Evolutionary conservation across 2,329 filamentous ascomycete genomes (phyloP).

Genomic region (Pseudocercospora cruenta): DNA sequence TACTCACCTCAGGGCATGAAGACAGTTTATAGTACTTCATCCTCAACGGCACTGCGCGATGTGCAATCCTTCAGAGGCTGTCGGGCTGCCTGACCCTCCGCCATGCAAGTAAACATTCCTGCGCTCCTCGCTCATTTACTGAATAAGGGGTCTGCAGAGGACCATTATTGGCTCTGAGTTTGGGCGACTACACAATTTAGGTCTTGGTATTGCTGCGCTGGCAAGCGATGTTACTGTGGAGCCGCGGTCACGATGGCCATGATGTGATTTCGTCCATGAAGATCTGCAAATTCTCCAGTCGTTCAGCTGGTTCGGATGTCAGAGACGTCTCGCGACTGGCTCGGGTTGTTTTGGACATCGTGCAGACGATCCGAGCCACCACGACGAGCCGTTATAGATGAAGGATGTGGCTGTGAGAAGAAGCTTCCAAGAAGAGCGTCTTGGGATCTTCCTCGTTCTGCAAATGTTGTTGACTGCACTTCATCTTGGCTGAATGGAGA

Average conservation of each 20-base stretch:
- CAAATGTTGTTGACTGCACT: background rate
- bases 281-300: background rate
- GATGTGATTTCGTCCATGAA: background rate
- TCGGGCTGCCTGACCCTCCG: background rate
- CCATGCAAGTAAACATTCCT: background rate
- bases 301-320: background rate
- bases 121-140: background rate
- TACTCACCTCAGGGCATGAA: background rate
- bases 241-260: conserved; percentile 1
- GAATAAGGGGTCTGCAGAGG: background rate
- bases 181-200: background rate
- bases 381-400: background rate
- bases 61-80: background rate
- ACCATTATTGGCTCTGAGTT: background rate
- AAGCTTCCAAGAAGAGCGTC: background rate
- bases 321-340: background rate
- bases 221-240: conserved; percentile 5
- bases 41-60: background rate
- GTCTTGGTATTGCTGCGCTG: conserved; percentile 6
- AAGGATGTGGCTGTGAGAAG: background rate
- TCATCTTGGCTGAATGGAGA: background rate
- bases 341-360: background rate
- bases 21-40: background rate
- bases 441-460: background rate
- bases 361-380: conserved; percentile 4